A percentile compares a stretch with the other conserved stretches of the same genome.
Evolutionary conservation across 306 rosid genomes (phyloP).

Genomic region (Cajanus cajan): DNA sequence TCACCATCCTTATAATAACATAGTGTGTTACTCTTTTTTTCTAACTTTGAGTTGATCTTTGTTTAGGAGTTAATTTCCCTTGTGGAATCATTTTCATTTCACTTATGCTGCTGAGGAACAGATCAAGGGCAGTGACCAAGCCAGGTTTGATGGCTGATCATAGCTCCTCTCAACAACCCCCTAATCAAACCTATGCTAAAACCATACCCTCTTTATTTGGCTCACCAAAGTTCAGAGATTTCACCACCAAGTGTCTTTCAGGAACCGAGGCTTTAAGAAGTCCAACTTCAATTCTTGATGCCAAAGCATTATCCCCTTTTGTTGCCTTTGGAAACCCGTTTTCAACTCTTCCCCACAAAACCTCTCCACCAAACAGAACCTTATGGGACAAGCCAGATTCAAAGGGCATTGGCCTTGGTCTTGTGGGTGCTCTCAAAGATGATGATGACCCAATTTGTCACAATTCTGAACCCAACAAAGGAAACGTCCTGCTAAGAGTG

Average conservation of each 20-base stretch:
- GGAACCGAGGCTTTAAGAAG: conserved; percentile 54
- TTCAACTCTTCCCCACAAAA: conserved; percentile 30
- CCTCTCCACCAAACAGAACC: conserved; percentile 43
- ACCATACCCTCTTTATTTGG: conserved; percentile 54
- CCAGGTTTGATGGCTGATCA: conserved; percentile 87
- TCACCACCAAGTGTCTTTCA: conserved; percentile 48
- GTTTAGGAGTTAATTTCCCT: conserved; percentile 20
- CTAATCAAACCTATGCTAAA: conserved; percentile 38
- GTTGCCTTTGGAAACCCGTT: conserved; percentile 38
- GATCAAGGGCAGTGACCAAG: conserved; percentile 84
- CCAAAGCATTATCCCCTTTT: conserved; percentile 44
- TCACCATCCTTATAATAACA: neutral
- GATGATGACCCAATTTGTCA: conserved; percentile 38
- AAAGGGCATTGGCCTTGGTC: conserved; percentile 70
- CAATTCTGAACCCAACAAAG: conserved; percentile 33
- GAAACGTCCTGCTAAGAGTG: conserved; percentile 54
- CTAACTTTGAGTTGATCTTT: neutral
- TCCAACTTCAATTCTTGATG: conserved; percentile 79
- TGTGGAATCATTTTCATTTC: neutral
- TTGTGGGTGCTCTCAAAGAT: conserved; percentile 48
- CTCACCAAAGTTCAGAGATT: conserved; percentile 68
- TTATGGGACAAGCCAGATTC: conserved; percentile 42
- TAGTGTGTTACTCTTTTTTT: neutral
- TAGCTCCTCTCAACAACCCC: conserved; percentile 51
- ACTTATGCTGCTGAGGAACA: conserved; percentile 64